Evolutionary conservation across 768 basidiomycete genomes (phyloP), one percentile per base, ranked within the genome.

Genomic region (Trametes sanguinea): DNA sequence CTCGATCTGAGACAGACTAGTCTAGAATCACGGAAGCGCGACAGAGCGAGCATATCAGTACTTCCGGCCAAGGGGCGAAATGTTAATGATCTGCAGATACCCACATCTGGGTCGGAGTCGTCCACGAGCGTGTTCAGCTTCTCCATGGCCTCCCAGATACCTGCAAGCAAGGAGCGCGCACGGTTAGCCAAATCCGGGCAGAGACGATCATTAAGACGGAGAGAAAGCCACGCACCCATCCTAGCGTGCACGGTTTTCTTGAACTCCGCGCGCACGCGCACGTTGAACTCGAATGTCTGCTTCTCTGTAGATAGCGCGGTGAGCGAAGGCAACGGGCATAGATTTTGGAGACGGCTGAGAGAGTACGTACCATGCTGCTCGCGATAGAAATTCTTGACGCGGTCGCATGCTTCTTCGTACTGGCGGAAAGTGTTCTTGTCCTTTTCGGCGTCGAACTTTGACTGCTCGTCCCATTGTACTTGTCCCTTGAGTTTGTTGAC

Each of bases 91-190:
- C 44, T 27, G 63, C 10, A 32, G 35, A 47, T 51, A 67, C 76
- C 50, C 60, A 90, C 91, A 69, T 93, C 94, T 55, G 94, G 94
- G 74, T 96, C 94, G 7, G 91, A 93, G 65, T 95, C 92, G 72
- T 95, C 92, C 58, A 95, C 83, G 45, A 95, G 80, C 1, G 90
- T 94, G 70, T 94, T 87, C 50, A 95, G 85, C 81, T 85, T 85
- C 68, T 93, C 90, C 75, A 94, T 93, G 9, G 91, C 91, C 66
- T 91, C 84, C 91, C 91, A 94, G 43, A 94, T 76, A 55, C 77
- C 74, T 74, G 50, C 45, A 45, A 32, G 39, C 30, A 39, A 6
- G 35, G 11, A 37, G 35, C 35, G 35, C 11, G 35, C 35, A 11
- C 16, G 6, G 35, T 53, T n/a, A 52, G 51, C 61, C 47, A 2